These are phyloP conservation scores for Rhazya stricta DNA, from an alignment of 257 asterid species.

Conservation along the genomic window DNA sequence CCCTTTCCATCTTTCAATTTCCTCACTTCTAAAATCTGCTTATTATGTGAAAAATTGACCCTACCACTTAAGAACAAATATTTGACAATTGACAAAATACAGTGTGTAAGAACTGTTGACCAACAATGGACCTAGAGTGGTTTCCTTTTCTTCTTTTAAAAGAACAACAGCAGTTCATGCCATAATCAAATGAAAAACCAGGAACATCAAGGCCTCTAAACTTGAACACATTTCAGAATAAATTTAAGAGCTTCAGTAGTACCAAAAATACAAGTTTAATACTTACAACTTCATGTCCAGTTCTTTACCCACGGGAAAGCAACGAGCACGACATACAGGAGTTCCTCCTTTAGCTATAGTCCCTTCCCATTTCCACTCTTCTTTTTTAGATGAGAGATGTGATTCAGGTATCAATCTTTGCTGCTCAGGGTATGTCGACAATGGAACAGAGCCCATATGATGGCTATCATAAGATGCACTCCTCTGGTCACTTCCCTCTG, in stretches of 20 bases:
- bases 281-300: constrained; percentile 83
- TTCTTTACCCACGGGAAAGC: constrained; percentile 93
- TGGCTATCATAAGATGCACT: constrained; percentile 44
- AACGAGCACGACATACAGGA: constrained; percentile 82
- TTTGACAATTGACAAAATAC: neutral
- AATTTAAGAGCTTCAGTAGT: neutral
- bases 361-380: constrained; percentile 98
- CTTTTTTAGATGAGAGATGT: constrained; percentile 42
- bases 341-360: constrained; percentile 85
- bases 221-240: neutral
- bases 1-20: neutral
- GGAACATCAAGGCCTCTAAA: neutral
- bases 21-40: neutral
- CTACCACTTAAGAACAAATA: neutral
- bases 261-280: neutral
- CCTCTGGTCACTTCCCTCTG: constrained; percentile 46
- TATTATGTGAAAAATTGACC: neutral
- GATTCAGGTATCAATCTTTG: constrained; percentile 48
- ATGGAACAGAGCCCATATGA: constrained; percentile 38
- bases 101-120: neutral
- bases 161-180: neutral
- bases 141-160: neutral
- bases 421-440: constrained; percentile 33
- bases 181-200: neutral
- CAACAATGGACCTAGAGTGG: neutral